These are phyloP conservation scores for Dactylonectria macrodidyma DNA, from an alignment of 2,329 filamentous ascomycete genomes.

Conservation along the genomic window DNA sequence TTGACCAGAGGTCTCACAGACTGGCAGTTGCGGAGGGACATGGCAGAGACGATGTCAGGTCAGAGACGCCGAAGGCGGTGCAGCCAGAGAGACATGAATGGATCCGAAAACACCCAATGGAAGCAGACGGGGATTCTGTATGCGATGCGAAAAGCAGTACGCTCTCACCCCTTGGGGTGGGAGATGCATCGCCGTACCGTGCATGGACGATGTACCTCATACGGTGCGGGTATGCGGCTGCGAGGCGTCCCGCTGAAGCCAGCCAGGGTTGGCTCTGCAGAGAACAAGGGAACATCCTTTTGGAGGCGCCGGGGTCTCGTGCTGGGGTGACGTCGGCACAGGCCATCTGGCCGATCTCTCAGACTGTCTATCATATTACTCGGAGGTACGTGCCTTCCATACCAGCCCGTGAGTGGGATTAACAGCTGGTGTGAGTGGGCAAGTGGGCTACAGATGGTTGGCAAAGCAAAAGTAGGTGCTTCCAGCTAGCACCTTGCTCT, in stretches of 20 bases:
- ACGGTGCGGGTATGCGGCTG: constrained; percentile 11
- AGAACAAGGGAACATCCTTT: constrained; percentile 5
- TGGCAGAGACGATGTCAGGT: neutral
- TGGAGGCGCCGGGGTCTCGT: constrained; percentile 8
- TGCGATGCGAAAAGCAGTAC: neutral
- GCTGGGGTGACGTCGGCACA: constrained; percentile 24
- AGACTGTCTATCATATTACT: constrained; percentile 27
- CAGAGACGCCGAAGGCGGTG: neutral
- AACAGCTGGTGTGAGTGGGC: neutral
- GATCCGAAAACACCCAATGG: neutral
- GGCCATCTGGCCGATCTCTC: constrained; percentile 40
- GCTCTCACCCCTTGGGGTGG: constrained; percentile 15
- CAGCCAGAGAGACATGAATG: neutral
- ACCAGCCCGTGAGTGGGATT: neutral
- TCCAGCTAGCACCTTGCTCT: neutral
- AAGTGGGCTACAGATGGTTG: neutral
- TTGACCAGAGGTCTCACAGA: constrained; percentile 7
- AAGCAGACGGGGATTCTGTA: constrained; percentile 1
- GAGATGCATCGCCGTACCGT: constrained; percentile 3
- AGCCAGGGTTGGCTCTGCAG: constrained; percentile 9
- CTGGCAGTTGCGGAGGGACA: neutral
- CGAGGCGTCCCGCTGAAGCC: constrained; percentile 6
- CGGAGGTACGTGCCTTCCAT: neutral
- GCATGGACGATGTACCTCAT: neutral
- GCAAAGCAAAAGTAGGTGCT: neutral